phyloP scores from a whole-genome alignment of 495 filamentous ascomycete genomes.

The Podospora sp. region DNA sequence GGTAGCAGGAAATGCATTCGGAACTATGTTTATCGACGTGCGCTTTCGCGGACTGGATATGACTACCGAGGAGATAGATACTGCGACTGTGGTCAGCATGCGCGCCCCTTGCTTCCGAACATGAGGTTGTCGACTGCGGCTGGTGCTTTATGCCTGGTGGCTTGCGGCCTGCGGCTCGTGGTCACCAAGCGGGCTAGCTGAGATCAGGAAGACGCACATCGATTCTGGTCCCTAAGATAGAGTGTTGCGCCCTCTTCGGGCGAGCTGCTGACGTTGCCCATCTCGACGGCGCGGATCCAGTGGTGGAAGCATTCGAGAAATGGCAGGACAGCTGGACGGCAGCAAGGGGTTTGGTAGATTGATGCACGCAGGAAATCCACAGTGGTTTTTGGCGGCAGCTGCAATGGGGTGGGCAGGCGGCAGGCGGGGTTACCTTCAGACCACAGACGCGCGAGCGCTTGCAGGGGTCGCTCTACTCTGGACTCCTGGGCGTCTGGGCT shows the following conservation, averaged over 20 bases:
- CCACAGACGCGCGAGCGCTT: background rate
- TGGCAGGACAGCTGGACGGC: slow-evolving; percentile 8
- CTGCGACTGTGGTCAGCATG: slow-evolving; percentile 50
- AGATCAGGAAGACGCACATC: slow-evolving; percentile 58
- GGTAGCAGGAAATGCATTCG: slow-evolving; percentile 86
- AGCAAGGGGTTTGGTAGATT: slow-evolving; percentile 6
- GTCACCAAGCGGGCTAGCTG: background rate
- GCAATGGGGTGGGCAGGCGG: background rate
- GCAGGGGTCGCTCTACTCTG: background rate
- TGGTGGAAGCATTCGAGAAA: slow-evolving; percentile 23
- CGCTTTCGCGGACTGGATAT: slow-evolving; percentile 77
- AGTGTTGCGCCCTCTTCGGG: slow-evolving; percentile 82
- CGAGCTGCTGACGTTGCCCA: slow-evolving; percentile 93
- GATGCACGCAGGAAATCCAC: slow-evolving; percentile 18
- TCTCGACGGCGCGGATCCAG: slow-evolving; percentile 47
- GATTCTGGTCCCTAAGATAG: slow-evolving; percentile 86
- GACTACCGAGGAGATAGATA: slow-evolving; percentile 75
- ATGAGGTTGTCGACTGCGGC: slow-evolving; percentile 1
- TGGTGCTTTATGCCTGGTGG: background rate
- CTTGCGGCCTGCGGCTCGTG: slow-evolving; percentile 10
- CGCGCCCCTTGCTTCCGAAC: background rate
- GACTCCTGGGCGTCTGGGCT: background rate
- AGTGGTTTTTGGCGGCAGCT: slow-evolving; percentile 13
- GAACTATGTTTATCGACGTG: slow-evolving; percentile 73
- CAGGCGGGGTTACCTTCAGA: background rate